phyloP scores from a whole-genome alignment of 1,284 basidiomycete species.

The Bondarzewia mesenterica region DNA sequence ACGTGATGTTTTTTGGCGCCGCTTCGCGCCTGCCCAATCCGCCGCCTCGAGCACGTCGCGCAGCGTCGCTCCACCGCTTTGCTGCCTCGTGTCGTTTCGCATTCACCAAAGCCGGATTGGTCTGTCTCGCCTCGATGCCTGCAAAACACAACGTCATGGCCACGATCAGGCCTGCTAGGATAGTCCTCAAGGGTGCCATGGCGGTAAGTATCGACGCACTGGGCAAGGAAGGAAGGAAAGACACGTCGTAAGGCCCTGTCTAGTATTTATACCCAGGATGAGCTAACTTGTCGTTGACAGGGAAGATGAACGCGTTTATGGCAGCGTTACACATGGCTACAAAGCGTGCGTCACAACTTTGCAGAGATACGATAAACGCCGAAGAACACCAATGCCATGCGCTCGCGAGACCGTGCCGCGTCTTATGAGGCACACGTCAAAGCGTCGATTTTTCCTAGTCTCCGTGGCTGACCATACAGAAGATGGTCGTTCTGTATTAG shows the following conservation, averaged over 20 bases:
- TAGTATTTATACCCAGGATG: neutral
- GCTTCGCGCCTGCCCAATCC: neutral
- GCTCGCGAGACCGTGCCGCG: too few relatives aligned
- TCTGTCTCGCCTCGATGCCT: slow-evolving; percentile 3
- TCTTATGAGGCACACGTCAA: too few relatives aligned
- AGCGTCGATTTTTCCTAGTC: too few relatives aligned
- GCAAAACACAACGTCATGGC: neutral
- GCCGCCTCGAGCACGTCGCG: neutral
- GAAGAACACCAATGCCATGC: too few relatives aligned
- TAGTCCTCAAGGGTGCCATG: neutral
- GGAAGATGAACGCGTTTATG: neutral
- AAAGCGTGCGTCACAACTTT: too few relatives aligned
- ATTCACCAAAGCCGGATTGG: neutral
- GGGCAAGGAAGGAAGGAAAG: neutral
- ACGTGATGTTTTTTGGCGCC: slow-evolving; percentile 58
- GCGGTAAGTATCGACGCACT: too few relatives aligned
- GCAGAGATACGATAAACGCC: too few relatives aligned
- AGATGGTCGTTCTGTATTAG: too few relatives aligned
- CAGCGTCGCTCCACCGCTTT: slow-evolving; percentile 1
- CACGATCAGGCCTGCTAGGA: neutral
- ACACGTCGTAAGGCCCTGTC: neutral
- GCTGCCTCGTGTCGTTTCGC: slow-evolving; percentile 6
- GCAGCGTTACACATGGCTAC: neutral
- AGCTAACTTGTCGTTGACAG: too few relatives aligned
- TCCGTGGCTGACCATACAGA: too few relatives aligned